A percentile compares a stretch with the other conserved stretches of the same genome.
Evolutionary conservation across 352 stramenopile genomes (phyloP).

Genomic region (Phytophthora fragariae): DNA sequence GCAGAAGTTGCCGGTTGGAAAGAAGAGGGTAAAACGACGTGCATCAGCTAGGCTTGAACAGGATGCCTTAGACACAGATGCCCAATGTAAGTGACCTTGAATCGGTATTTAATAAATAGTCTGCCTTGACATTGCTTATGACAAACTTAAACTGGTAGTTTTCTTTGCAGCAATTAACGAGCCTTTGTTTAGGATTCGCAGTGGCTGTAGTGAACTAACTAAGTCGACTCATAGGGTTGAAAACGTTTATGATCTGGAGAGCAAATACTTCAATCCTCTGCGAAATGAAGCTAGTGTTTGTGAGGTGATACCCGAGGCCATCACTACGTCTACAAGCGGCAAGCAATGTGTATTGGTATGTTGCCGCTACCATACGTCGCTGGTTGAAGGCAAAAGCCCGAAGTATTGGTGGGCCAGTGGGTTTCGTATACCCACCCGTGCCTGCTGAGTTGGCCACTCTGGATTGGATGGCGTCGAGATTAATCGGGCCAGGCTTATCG

Average conservation of each 20-base stretch:
- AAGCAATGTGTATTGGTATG: background rate
- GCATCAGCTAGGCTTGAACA: too few relatives aligned
- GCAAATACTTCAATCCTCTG: constrained; percentile 1
- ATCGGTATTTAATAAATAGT: too few relatives aligned
- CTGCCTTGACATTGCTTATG: too few relatives aligned
- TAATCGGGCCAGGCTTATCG: constrained; percentile 13
- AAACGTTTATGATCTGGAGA: constrained; percentile 1
- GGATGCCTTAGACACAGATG: too few relatives aligned
- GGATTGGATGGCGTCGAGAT: constrained; percentile 7
- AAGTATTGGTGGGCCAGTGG: constrained; percentile 18
- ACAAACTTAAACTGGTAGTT: background rate
- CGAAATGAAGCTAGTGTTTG: background rate
- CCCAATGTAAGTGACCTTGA: too few relatives aligned
- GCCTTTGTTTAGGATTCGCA: constrained; percentile 6
- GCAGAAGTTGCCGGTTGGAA: too few relatives aligned
- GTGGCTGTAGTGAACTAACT: constrained; percentile 6
- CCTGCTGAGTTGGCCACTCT: constrained; percentile 4
- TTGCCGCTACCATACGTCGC: background rate
- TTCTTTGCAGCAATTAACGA: constrained; percentile 11
- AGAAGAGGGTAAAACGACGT: too few relatives aligned
- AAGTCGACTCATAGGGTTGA: background rate
- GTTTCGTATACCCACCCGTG: constrained; percentile 8
- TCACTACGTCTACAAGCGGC: background rate
- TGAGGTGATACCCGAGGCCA: background rate
- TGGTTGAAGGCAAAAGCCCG: background rate